Base-by-base conservation (phyloP, 2,329 filamentous ascomycete species). In the Myriosclerotinia scirpicola region DNA sequence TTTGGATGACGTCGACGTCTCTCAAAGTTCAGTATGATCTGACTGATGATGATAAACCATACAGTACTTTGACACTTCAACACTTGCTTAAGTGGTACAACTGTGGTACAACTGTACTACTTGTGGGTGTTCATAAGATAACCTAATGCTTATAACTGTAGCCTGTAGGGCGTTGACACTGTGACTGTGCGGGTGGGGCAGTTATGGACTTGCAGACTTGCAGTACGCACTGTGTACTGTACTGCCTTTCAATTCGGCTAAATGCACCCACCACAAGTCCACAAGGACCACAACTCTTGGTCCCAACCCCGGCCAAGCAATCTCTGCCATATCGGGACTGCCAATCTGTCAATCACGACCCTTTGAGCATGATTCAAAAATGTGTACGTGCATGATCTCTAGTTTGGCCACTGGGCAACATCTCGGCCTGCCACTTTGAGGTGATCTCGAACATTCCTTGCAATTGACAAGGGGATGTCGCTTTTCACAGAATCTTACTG, bases 391-490 rank as follows among this genome's bases (percentile, higher is more conserved):
- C 30, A 34, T 34, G 4, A 5, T 34, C 30, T 34, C 30, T 34
- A 34, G 30, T 34, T 34, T 22, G 42, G 46, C 58, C 58, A 26
- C 58, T 61, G 38, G 58, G 58, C 14, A 61, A 40, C 30, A 59
- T 26, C 34, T 61, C 14, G n/a, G 40, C 11, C 22, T 58, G 26
- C 22, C 22, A 44, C 15, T n/a, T 20, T 58, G 40, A 44, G 54
- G 12, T 30, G 2, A 11, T 20, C 54, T 56, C 22, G 38, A 30
- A 56, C 22, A 42, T 26, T 40, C 40, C 54, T 42, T 26, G 54
- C 30, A 34, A 34, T 34, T 34, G 30, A 34, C 30, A 34, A 34
- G 30, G 30, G 30, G 30, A 34, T 5, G 30, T 34, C 30, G 5
- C 30, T 5, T 34, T 6, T 34, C 6, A 46, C 44, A n/a, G 20